Evolutionary conservation across 1,284 basidiomycete species (phyloP).

Genomic region (Moesziomyces aphidis): DNA sequence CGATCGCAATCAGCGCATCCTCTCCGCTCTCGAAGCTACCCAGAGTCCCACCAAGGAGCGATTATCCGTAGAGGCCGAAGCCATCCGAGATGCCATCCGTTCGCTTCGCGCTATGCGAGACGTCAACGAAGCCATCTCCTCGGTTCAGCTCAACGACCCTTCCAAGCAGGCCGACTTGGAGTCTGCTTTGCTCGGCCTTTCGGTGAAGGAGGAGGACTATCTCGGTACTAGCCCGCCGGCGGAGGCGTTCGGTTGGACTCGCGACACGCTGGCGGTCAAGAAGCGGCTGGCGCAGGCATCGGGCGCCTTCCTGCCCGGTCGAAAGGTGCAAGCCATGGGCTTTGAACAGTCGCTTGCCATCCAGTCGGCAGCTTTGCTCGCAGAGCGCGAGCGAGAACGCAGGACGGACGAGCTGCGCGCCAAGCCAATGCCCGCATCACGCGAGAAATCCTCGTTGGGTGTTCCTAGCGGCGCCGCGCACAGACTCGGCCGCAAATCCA

Average conservation of each 20-base stretch:
- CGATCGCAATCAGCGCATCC: constrained; percentile 47
- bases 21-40: constrained; percentile 23
- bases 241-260: constrained; percentile 39
- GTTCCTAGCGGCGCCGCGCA: constrained; percentile 47
- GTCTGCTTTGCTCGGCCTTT: constrained; percentile 37
- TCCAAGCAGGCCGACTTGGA: constrained; percentile 36
- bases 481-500: constrained; percentile 41
- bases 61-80: constrained; percentile 31
- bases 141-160: constrained; percentile 31
- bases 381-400: constrained; percentile 44
- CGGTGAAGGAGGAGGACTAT: constrained; percentile 15
- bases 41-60: constrained; percentile 28
- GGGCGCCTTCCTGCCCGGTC: constrained; percentile 31
- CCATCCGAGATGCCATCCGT: constrained; percentile 35
- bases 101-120: constrained; percentile 36
- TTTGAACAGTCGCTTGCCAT: constrained; percentile 49
- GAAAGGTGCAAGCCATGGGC: constrained; percentile 36
- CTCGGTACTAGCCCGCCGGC: constrained; percentile 27
- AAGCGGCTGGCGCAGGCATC: constrained; percentile 42
- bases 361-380: constrained; percentile 37
- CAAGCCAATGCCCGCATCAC: constrained; percentile 14
- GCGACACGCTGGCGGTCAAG: constrained; percentile 45
- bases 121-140: constrained; percentile 32
- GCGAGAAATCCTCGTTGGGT: constrained; percentile 31
- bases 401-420: constrained; percentile 23